A percentile compares a stretch with the other conserved stretches of the same genome.
Conservation (phyloP, 2,329 filamentous ascomycete species). For the Amylocarpus encephaloides region DNA sequence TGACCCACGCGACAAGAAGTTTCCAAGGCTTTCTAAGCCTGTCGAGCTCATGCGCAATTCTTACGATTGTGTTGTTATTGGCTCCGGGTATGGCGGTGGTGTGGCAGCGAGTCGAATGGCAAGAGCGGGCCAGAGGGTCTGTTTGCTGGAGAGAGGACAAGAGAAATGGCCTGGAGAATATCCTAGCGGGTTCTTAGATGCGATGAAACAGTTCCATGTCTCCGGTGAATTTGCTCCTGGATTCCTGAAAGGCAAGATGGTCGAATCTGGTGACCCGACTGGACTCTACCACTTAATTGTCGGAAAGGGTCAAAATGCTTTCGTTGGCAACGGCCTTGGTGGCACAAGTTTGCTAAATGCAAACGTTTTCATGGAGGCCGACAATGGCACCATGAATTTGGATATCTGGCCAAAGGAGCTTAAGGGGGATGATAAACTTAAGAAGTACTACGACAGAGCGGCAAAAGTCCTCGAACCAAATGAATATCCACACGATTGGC, state of each 20-base stretch:
- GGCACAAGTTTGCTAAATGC: constrained; percentile 62
- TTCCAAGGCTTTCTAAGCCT: constrained; percentile 49
- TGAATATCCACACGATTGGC: constrained; percentile 52
- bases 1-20: constrained; percentile 30
- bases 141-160: constrained; percentile 56
- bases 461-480: constrained; percentile 51
- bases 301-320: constrained; percentile 57
- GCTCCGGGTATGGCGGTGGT: constrained; percentile 62
- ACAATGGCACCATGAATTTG: constrained; percentile 46
- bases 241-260: constrained; percentile 36
- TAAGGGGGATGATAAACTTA: constrained; percentile 37
- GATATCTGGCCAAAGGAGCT: constrained; percentile 55
- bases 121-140: constrained; percentile 53
- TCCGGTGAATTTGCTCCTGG: constrained; percentile 47
- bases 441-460: constrained; percentile 51
- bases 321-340: constrained; percentile 44
- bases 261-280: constrained; percentile 47
- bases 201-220: constrained; percentile 47
- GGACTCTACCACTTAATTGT: constrained; percentile 58
- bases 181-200: constrained; percentile 42
- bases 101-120: constrained; percentile 61
- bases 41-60: constrained; percentile 49
- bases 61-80: constrained; percentile 63
- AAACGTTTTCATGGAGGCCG: constrained; percentile 58
- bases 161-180: constrained; percentile 64